Evolutionary conservation across 2,329 filamentous ascomycete genomes (phyloP), one percentile per base, ranked within the genome.

Genomic region (Fusarium sp.): DNA sequence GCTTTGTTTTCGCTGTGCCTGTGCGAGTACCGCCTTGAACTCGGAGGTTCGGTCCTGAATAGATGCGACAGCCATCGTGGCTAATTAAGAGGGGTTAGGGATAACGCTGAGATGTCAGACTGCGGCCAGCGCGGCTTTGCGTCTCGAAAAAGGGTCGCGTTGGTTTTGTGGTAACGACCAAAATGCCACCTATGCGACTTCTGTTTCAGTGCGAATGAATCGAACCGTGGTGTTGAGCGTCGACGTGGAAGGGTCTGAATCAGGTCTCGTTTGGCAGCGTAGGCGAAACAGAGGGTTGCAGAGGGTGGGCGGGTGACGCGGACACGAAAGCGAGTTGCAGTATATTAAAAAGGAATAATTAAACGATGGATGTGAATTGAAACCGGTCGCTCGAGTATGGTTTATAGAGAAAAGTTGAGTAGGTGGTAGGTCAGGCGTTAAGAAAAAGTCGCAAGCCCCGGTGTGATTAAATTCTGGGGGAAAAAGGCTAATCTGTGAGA

Each of bases 11-110:
- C 91, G 92, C 81, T 97, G 93, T 53, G 93, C 92, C 79, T 97
- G 93, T 46, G 88, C 85, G 67, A 98, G 89, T 76, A 98, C 97
- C 70, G 94, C 92, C 79, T 91, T 91, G 86, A 99, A 99, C 86
- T 99, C 96, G 77, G 90, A 88, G 61, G 96, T 99, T 77, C 96
- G 93, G 84, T 99, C 96, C 85, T 99, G 96, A 80, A 98, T 97
- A 53, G 94, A 95, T 65, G 86, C 79, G 77, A 89, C 85, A 60
- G 88, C 88, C 89, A 91, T 91, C 53, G 66, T 78, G 78, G 56
- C 42, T 31, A 55, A 46, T 68, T 67, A 66, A 58, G 59, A 63
- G 58, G 60, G 62, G 59, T 62, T 60, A 58, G 48, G 58, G 53
- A 60, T 60, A 45, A 58, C 37, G 56, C 65, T 44, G 71, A 72